Evolutionary conservation across 2,329 filamentous ascomycete genomes (phyloP), one percentile per base, ranked within the genome.

Genomic region (Ophiocordyceps camponoti-rufipedis): DNA sequence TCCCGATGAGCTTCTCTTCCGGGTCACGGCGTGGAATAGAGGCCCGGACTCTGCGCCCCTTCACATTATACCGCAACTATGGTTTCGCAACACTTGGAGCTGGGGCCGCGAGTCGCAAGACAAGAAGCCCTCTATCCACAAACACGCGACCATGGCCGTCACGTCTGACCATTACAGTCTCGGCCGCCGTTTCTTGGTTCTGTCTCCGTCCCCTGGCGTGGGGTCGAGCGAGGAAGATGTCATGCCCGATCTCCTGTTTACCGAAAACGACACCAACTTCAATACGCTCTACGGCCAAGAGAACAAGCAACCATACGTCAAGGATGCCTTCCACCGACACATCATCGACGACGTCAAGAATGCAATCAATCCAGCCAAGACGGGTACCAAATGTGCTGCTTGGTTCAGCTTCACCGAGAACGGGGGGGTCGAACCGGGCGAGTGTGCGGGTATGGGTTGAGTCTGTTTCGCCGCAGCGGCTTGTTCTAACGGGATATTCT

Each of bases 1-100:
- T 55, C 81, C 86, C 19, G 88, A 96, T 28, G 86, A 95, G 65
- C 69, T 96, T 12, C 70, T 94, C 29, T 96, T 95, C 68, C 85
- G 91, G 56, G 82, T 96, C 41, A 95, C 89, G 11, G 89, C 88
- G 41, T 96, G 91, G 82, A 96, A 96, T 59, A 78, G 91, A 54
- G 89, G 91, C 14, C 84, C 86, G 7, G 85, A 95, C 45, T 78
- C 85, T 13, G 89, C 91, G 13, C 88, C 87, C 19, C 68, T 96
- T 46, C 91, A 96, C 62, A 94, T 96, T 56, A 69, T 95, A 41
- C 89, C 89, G 9, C 91, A 96, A 49, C 78, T 94, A 45, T 95
- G 88, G 86, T 96, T 95, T 69, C 79, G 89, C 51, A 96, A 96
- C 62, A 95, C 88, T 3, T 96, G 91, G 91, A 77, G 83, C 38